Percentiles rank a stretch among this genome's conserved stretches.
Evolutionary conservation across 1,284 basidiomycete species (phyloP).

Genomic region (Butyriboletus appendiculatus): DNA sequence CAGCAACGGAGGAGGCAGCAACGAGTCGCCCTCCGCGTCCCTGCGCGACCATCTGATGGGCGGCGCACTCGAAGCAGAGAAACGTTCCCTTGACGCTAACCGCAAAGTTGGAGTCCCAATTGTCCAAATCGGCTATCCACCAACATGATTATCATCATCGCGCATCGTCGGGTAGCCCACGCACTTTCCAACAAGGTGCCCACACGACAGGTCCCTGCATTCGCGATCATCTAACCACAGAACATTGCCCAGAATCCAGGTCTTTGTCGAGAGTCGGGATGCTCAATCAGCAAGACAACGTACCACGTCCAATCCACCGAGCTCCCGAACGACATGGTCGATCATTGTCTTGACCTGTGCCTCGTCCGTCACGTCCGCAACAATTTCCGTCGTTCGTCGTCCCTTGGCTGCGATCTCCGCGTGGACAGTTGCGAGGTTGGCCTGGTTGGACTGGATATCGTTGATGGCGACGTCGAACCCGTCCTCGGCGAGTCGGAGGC

Average conservation of each 20-base stretch:
- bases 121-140: not conserved
- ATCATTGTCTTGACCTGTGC: constrained; percentile 40
- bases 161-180: not conserved
- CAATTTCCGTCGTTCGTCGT: constrained; percentile 29
- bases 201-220: constrained; percentile 19
- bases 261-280: not conserved
- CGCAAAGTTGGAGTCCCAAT: not conserved
- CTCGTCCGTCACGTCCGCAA: constrained; percentile 40
- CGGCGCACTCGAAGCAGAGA: constrained; percentile 36
- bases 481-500: constrained; percentile 42
- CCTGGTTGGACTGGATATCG: constrained; percentile 35
- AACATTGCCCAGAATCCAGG: not conserved
- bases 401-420: constrained; percentile 35
- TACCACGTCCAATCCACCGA: constrained; percentile 19
- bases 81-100: constrained; percentile 26
- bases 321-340: constrained; percentile 9
- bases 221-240: constrained; percentile 24
- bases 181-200: constrained; percentile 13
- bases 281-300: not conserved
- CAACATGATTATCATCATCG: not conserved
- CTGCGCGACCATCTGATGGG: constrained; percentile 46
- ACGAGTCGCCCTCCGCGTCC: constrained; percentile 43
- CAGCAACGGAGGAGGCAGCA: constrained; percentile 34
- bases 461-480: constrained; percentile 43
- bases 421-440: constrained; percentile 31